phyloP scores from a whole-genome alignment of 345 rosid genomes.

The Excoecaria agallocha region DNA sequence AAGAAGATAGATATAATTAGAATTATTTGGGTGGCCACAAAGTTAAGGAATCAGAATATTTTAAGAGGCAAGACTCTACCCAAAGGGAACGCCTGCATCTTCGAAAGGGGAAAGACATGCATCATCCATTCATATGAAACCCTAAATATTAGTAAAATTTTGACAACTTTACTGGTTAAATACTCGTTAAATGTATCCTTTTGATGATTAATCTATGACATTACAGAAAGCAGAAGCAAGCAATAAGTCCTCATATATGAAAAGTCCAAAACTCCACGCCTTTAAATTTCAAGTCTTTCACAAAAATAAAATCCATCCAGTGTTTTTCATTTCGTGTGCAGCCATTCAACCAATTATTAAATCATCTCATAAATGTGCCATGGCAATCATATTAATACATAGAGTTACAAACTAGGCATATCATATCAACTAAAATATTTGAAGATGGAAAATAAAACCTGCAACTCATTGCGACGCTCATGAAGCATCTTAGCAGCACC shows the following conservation, averaged over 20 bases:
- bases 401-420: background rate
- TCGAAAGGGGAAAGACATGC: background rate
- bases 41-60: background rate
- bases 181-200: background rate
- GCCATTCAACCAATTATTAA: background rate
- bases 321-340: background rate
- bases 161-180: background rate
- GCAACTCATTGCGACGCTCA: conserved; percentile 11
- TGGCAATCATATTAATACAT: background rate
- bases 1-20: background rate
- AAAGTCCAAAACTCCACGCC: background rate
- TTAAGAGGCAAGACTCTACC: background rate
- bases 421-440: background rate
- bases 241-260: no score
- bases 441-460: background rate
- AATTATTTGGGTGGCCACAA: background rate
- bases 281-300: background rate
- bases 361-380: background rate
- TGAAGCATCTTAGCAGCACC: conserved; percentile 74
- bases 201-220: background rate
- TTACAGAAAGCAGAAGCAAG: background rate
- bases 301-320: background rate
- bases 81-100: background rate
- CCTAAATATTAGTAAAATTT: background rate
- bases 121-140: background rate